phyloP scores from a whole-genome alignment of 1,139 yeast genomes.

The Hansenula anomala region DNA sequence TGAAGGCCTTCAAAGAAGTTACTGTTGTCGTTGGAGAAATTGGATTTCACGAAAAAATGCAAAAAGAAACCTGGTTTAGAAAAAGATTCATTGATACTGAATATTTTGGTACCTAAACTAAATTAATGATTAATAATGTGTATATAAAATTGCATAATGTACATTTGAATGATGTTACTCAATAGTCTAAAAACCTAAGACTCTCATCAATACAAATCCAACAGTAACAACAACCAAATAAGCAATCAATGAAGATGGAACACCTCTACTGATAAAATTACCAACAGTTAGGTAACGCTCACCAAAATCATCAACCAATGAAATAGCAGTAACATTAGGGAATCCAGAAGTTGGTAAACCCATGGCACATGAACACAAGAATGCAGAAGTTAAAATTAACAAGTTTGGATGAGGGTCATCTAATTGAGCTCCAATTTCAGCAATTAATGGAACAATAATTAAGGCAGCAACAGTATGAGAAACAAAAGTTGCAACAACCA shows the following conservation, averaged over 20 bases:
- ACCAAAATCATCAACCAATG: slow-evolving; percentile 87
- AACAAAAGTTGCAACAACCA: slow-evolving; percentile 87
- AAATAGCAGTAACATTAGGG: slow-evolving; percentile 94
- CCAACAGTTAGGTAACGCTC: slow-evolving; percentile 79
- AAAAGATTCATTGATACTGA: slow-evolving; percentile 69
- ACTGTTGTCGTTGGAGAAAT: slow-evolving; percentile 67
- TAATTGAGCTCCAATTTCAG: slow-evolving; percentile 76
- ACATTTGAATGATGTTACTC: too few relatives aligned
- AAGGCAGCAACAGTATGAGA: slow-evolving; percentile 95
- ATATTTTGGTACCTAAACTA: slow-evolving; percentile 63
- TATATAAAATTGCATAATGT: too few relatives aligned
- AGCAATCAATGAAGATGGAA: slow-evolving; percentile 75
- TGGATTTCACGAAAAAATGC: slow-evolving; percentile 32
- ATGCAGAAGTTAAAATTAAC: slow-evolving; percentile 77
- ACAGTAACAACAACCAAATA: slow-evolving; percentile 67
- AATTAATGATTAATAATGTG: too few relatives aligned
- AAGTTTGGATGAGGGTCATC: slow-evolving; percentile 45
- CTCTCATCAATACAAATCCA: slow-evolving; percentile 70
- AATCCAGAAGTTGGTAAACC: slow-evolving; percentile 95
- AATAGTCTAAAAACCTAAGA: slow-evolving; percentile 40
- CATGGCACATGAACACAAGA: slow-evolving; percentile 90
- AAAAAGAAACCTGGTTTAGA: slow-evolving; percentile 42
- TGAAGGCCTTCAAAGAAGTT: slow-evolving; percentile 67
- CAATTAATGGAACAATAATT: slow-evolving; percentile 82
- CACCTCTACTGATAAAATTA: slow-evolving; percentile 81